Evolutionary conservation across 2,329 filamentous ascomycete species (phyloP), one percentile per base, ranked within the genome.

Genomic region (Hymenoscyphus infarciens): DNA sequence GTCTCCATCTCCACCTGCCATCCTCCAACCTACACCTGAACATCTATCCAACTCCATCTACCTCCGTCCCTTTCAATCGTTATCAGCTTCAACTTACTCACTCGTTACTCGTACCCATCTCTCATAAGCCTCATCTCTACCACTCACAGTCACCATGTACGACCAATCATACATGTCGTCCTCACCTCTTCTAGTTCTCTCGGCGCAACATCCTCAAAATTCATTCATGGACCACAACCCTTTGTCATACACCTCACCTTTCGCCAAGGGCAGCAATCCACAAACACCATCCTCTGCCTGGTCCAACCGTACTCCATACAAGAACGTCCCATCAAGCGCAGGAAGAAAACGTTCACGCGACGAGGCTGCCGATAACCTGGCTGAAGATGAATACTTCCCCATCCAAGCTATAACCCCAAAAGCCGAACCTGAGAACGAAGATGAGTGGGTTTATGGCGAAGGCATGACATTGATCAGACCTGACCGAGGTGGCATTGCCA

Each of bases 261-360:
- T 74, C 62, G 56, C 56, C 45, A 69, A 67, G 33, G 60, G 63
- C 56, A 56, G 62, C 49, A 63, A 63, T 42, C 63, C 65, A 56
- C 69, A 69, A 56, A 62, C 68, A 10, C n/a, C 66, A 16, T 66
- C 64, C 19, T 64, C 67, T 22, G 62, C 70, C 16, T 71, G 71
- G 69, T 65, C 71, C 45, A 67, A 57, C 38, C 61, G 61, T 6
- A 67, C 66, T 31, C 68, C 68, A 6, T 60, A 66, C 31, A 59
- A 60, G 25, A 61, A 64, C 13, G 63, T 64, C n/a, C 67, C 69
- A 31, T 49, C 72, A 52, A 74, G 75, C n/a, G 84, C 84, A 69
- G 87, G 89, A 68, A 87, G 88, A 73, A 93, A 93, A 78, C 87
- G 90, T 69, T 91, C 88, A 66, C 84, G 89, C 73, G 87, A 90